phyloP scores from a whole-genome alignment of 306 rosid species.

The Chamaecrista fasciculata region DNA sequence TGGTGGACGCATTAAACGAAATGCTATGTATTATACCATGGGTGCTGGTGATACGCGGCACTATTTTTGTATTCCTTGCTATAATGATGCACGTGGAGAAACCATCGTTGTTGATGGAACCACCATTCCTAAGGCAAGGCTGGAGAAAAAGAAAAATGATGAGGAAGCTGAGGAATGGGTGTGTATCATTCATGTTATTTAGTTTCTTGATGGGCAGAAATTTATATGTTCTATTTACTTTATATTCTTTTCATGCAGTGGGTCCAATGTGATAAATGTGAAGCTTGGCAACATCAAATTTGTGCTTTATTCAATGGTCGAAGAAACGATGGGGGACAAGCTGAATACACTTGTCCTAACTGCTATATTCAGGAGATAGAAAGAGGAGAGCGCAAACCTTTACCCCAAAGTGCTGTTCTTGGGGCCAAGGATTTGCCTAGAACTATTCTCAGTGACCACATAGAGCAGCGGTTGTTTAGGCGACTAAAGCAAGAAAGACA shows the following conservation, averaged over 20 bases:
- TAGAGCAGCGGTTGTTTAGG: conserved; percentile 72
- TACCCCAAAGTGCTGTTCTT: conserved; percentile 96
- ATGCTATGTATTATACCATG: conserved; percentile 86
- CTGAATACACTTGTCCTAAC: conserved; percentile 96
- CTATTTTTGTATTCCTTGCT: conserved; percentile 92
- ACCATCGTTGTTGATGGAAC: conserved; percentile 81
- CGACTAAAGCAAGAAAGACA: conserved; percentile 69
- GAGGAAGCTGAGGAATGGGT: conserved; percentile 99
- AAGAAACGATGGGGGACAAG: conserved; percentile 96
- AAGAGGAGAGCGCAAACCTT: conserved; percentile 92
- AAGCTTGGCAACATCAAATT: conserved; percentile 99
- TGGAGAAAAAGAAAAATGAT: conserved; percentile 94
- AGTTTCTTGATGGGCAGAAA: conserved; percentile 5
- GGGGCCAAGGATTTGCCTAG: conserved; percentile 96
- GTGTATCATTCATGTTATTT: conserved; percentile 23
- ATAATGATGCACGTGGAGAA: conserved; percentile 91
- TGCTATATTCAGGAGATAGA: conserved; percentile 84
- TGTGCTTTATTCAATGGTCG: conserved; percentile 96
- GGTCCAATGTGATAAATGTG: conserved; percentile 99
- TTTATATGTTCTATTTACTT: conserved; percentile 32
- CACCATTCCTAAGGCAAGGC: conserved; percentile 68
- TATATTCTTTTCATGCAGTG: conserved; percentile 56
- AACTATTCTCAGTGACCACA: conserved; percentile 87
- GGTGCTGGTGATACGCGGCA: conserved; percentile 93
- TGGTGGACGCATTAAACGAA: conserved; percentile 88